Base-by-base conservation (phyloP, 805 yeast genomes). In the Wickerhamomyces tratensis region DNA sequence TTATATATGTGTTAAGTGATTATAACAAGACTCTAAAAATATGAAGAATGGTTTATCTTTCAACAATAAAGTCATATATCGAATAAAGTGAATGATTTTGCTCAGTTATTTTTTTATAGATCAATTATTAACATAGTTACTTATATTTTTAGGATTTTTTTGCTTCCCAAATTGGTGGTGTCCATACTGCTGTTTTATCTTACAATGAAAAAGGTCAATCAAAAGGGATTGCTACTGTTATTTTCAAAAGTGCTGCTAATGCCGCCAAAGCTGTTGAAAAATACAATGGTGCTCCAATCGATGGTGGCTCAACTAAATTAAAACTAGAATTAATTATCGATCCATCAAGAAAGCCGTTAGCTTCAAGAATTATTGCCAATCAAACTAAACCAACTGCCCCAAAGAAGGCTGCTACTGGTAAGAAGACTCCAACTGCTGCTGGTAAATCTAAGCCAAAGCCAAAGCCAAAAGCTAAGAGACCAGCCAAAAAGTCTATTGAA, bases 241-340 rank as follows among this genome's bases (percentile, higher is more conserved):
- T 81, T 45, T 93, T 93, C 72, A 77, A 69, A 58, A 70, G 72
- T 45, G 62, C 76, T 41, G 79, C 80, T 46, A 72, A 74, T 61
- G 98, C 98, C 41, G 67, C 75, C 47, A 72, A 68, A 56, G 95
- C 96, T 40, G 85, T 85, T 56, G 77, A 79, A 57, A 81, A 80
- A 57, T 91, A 82, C 70, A 85, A 91, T 64, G 91, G 93, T 58
- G 91, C 95, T 38, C 89, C 96, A 57, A 85, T 93, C 55, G 98
- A 93, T 60, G 81, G 81, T 43, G 97, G 97, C 47, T 74, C 79
- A 46, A 63, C 76, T 51, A 82, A 72, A 62, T 76, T 93, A 72
- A 83, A 75, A 64, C 67, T 79, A 42, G 96, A 88, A 65, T 70
- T 93, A 57, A 76, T 91, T 51, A 72, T 87, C 56, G 96, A 89